phyloP scores from a whole-genome alignment of 1,284 basidiomycete species.

The Moesziomyces globuligerus region DNA sequence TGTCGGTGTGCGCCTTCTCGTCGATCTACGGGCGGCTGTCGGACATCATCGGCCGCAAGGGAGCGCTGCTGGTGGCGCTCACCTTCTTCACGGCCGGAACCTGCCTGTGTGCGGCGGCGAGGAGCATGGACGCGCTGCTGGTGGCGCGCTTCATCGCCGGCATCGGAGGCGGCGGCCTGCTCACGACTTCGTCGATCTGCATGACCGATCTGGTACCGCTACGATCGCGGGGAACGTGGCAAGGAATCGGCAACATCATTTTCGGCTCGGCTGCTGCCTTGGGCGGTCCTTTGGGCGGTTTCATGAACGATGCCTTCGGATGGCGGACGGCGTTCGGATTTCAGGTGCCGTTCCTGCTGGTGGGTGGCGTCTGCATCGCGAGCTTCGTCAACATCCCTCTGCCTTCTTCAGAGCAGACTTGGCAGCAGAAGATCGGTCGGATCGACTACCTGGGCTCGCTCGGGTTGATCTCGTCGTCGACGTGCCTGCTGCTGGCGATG shows the following conservation, averaged over 20 bases:
- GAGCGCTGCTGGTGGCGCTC: slow-evolving; percentile 62
- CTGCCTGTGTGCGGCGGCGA: slow-evolving; percentile 60
- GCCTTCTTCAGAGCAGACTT: slow-evolving; percentile 61
- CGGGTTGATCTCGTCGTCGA: slow-evolving; percentile 63
- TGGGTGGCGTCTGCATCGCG: slow-evolving; percentile 65
- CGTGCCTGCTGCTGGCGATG: slow-evolving; percentile 65
- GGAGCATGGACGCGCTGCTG: slow-evolving; percentile 54
- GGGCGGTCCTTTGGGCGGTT: slow-evolving; percentile 61
- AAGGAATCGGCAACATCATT: slow-evolving; percentile 66
- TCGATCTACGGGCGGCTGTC: slow-evolving; percentile 63
- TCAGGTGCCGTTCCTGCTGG: slow-evolving; percentile 65
- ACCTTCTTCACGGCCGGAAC: slow-evolving; percentile 57
- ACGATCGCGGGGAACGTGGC: slow-evolving; percentile 68
- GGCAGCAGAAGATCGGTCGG: slow-evolving; percentile 66
- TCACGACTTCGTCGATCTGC: slow-evolving; percentile 69
- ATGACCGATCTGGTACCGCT: slow-evolving; percentile 69
- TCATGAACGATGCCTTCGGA: slow-evolving; percentile 52
- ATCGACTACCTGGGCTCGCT: slow-evolving; percentile 68
- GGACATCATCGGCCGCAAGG: slow-evolving; percentile 64
- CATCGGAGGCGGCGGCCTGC: slow-evolving; percentile 70
- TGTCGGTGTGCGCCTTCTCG: slow-evolving; percentile 64
- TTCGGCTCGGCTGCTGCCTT: slow-evolving; percentile 65
- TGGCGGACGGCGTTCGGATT: slow-evolving; percentile 64
- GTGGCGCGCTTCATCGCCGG: slow-evolving; percentile 68
- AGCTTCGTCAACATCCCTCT: slow-evolving; percentile 68